Percentiles rank a stretch among this genome's conserved stretches.
Conservation (phyloP, 495 filamentous ascomycete species). For the Penicillium macrosclerotiorum region DNA sequence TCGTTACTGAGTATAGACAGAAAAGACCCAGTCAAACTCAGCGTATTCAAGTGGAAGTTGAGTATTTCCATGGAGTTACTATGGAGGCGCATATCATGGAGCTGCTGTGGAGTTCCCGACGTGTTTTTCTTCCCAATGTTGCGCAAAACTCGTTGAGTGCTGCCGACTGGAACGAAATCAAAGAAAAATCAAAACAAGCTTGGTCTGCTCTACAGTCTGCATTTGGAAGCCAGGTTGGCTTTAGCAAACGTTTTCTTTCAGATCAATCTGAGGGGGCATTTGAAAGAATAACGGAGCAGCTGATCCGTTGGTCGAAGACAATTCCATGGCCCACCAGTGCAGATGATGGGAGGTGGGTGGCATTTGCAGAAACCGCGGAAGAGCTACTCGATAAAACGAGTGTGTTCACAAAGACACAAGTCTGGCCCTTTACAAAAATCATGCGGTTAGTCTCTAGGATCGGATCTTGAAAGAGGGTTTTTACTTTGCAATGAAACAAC, state of each 20-base stretch:
- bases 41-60: constrained; percentile 22
- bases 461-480: not conserved
- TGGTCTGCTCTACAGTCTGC: constrained; percentile 22
- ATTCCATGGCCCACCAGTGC: constrained; percentile 21
- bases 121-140: constrained; percentile 16
- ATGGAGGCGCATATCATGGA: constrained; percentile 22
- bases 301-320: constrained; percentile 14
- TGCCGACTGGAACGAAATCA: constrained; percentile 11
- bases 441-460: too few species aligned
- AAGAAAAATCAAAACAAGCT: too few species aligned
- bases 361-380: constrained; percentile 22
- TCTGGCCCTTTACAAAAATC: constrained; percentile 33
- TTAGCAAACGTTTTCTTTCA: constrained; percentile 12
- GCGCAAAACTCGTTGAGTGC: constrained; percentile 8
- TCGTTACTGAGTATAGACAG: constrained; percentile 27
- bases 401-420: constrained; percentile 22
- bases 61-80: constrained; percentile 17
- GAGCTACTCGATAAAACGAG: constrained; percentile 26
- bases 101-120: constrained; percentile 25
- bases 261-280: constrained; percentile 17
- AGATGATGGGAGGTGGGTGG: constrained; percentile 20
- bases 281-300: constrained; percentile 3
- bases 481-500: too few species aligned
- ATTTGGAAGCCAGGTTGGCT: constrained; percentile 14
- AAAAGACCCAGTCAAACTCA: constrained; percentile 13